A percentile compares a stretch with the other conserved stretches of the same genome.
These are phyloP conservation scores for Kwoniella dejecticola DNA, from an alignment of 768 basidiomycete species.

Conservation along the genomic window DNA sequence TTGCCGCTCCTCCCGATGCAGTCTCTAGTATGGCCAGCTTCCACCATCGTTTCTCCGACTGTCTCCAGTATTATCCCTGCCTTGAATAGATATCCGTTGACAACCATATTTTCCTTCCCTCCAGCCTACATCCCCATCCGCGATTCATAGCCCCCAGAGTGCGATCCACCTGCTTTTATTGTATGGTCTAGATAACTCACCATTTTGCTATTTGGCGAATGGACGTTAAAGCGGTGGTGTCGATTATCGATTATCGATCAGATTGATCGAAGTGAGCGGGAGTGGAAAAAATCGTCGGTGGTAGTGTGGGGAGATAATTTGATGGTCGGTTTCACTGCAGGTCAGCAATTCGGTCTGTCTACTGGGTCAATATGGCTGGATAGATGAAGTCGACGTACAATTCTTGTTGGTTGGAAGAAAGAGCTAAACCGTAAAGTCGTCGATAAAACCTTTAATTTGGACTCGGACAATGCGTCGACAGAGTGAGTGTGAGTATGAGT, in stretches of 20 bases:
- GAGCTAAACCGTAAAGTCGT: background rate
- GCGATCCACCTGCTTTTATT: background rate
- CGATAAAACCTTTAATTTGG: conserved; percentile 14
- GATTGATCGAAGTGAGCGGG: too few relatives aligned
- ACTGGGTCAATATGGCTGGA: too few relatives aligned
- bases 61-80: too few relatives aligned
- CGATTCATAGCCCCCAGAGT: background rate
- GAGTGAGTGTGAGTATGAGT: conserved; percentile 2
- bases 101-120: background rate
- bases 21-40: too few relatives aligned
- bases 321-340: background rate
- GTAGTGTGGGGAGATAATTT: background rate
- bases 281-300: background rate
- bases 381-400: conserved; percentile 19
- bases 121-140: background rate
- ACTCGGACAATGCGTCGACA: background rate
- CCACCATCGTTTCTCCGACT: too few relatives aligned
- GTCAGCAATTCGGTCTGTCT: too few relatives aligned
- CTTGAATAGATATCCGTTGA: too few relatives aligned
- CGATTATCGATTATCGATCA: too few relatives aligned
- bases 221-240: background rate
- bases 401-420: conserved; percentile 22
- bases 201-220: conserved; percentile 26
- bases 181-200: conserved; percentile 14
- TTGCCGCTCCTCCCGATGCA: background rate